A percentile compares a stretch with the other conserved stretches of the same genome.
Conservation (phyloP, 106 monocot genomes). For the Acorus calamus region DNA sequence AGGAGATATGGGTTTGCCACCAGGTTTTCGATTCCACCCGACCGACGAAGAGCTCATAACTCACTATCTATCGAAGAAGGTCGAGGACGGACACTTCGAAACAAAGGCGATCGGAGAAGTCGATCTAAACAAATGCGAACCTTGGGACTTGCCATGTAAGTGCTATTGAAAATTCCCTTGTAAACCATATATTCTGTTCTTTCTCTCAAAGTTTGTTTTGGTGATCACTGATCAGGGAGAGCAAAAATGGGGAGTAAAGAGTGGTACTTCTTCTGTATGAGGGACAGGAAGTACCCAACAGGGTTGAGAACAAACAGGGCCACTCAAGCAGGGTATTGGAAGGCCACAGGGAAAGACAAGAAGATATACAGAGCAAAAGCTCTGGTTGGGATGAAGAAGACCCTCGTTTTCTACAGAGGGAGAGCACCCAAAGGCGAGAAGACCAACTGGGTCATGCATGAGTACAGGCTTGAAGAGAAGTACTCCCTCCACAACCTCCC, state of each 20-base stretch:
- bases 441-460: slow-evolving; percentile 74
- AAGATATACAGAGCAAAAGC: slow-evolving; percentile 31
- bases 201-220: too few relatives aligned
- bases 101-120: slow-evolving; percentile 32
- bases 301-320: slow-evolving; percentile 74
- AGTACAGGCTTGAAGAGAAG: slow-evolving; percentile 56
- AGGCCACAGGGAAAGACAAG: slow-evolving; percentile 81
- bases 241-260: too few relatives aligned
- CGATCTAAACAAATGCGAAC: slow-evolving; percentile 49
- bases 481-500: slow-evolving; percentile 15
- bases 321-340: slow-evolving; percentile 68
- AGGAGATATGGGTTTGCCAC: too few relatives aligned
- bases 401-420: slow-evolving; percentile 76
- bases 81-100: slow-evolving; percentile 19
- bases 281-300: slow-evolving; percentile 65
- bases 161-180: too few relatives aligned
- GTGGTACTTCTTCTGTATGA: too few relatives aligned
- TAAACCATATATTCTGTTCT: too few relatives aligned
- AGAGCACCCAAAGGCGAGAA: slow-evolving; percentile 68
- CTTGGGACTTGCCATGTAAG: slow-evolving; percentile 35
- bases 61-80: slow-evolving; percentile 37
- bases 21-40: too few relatives aligned
- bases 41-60: neutral
- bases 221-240: too few relatives aligned
- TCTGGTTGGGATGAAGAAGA: slow-evolving; percentile 73